These are phyloP conservation scores for Apiotrichum porosum DNA, from an alignment of 1,284 basidiomycete genomes.

Conservation along the genomic window DNA sequence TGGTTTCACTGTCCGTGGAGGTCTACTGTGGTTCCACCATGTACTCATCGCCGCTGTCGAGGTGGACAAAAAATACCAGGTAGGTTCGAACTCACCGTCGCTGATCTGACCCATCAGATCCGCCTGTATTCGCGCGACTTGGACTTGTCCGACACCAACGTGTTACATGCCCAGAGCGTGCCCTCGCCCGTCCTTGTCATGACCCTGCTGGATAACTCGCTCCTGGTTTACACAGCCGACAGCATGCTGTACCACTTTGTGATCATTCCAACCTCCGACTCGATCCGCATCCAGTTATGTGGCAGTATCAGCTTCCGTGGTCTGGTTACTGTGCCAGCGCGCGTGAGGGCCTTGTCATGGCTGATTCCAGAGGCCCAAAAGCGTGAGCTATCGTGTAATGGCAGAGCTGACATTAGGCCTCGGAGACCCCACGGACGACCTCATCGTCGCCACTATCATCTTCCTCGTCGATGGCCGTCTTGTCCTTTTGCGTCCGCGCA, in stretches of 20 bases:
- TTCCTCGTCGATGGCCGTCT: slow-evolving; percentile 94
- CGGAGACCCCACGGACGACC: slow-evolving; percentile 89
- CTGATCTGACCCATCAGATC: slow-evolving; percentile 60
- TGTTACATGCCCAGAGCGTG: slow-evolving; percentile 77
- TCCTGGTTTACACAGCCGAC: slow-evolving; percentile 96
- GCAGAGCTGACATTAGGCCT: slow-evolving; percentile 59
- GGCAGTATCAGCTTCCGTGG: slow-evolving; percentile 94
- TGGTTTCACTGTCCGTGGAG: slow-evolving; percentile 81
- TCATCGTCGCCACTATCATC: slow-evolving; percentile 88
- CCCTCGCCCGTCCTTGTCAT: slow-evolving; percentile 73
- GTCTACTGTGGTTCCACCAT: slow-evolving; percentile 94
- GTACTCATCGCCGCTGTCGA: slow-evolving; percentile 89
- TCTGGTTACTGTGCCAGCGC: slow-evolving; percentile 75
- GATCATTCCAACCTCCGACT: slow-evolving; percentile 76
- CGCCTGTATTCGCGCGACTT: slow-evolving; percentile 93
- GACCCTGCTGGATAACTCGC: slow-evolving; percentile 88
- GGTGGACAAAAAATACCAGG: slow-evolving; percentile 69
- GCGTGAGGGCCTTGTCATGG: slow-evolving; percentile 92
- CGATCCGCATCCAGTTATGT: slow-evolving; percentile 80
- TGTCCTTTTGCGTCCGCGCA: slow-evolving; percentile 76
- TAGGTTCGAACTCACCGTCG: slow-evolving; percentile 41
- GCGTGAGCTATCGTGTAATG: too few species aligned
- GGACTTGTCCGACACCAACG: slow-evolving; percentile 78
- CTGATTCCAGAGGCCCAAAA: slow-evolving; percentile 91
- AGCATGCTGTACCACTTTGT: slow-evolving; percentile 92